These are phyloP conservation scores for Fragaria ananassa DNA, from an alignment of 306 rosid genomes.

Conservation along the genomic window DNA sequence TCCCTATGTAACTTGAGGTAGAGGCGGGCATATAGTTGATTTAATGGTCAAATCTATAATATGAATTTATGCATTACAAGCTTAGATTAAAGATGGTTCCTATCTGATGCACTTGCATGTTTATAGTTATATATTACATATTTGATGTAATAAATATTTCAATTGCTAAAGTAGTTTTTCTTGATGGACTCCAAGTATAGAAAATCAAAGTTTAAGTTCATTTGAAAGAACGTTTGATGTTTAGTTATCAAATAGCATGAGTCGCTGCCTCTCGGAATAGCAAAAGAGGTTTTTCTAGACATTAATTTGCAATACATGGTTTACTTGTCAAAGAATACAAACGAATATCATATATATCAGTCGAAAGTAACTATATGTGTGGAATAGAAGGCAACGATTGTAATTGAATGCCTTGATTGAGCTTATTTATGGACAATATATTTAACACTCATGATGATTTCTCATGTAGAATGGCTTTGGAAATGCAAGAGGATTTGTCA, in stretches of 20 bases:
- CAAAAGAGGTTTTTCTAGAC: too few species aligned
- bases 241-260: too few species aligned
- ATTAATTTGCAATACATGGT: too few species aligned
- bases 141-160: background rate
- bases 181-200: background rate
- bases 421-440: background rate
- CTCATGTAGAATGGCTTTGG: background rate
- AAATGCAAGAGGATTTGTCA: conserved; percentile 34
- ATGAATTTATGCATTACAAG: background rate
- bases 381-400: too few species aligned
- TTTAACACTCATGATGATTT: too few species aligned
- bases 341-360: too few species aligned
- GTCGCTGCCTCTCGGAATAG: too few species aligned
- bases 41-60: background rate
- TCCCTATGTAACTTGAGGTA: background rate
- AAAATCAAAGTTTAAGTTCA: background rate
- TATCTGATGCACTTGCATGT: background rate
- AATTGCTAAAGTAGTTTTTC: background rate
- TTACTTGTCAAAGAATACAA: too few species aligned
- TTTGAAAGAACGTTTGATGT: too few species aligned
- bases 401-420: background rate
- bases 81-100: background rate
- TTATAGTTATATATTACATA: background rate
- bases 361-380: too few species aligned
- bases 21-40: background rate